These are phyloP conservation scores for Russula vinacea DNA, from an alignment of 768 basidiomycete genomes.

Conservation along the genomic window DNA sequence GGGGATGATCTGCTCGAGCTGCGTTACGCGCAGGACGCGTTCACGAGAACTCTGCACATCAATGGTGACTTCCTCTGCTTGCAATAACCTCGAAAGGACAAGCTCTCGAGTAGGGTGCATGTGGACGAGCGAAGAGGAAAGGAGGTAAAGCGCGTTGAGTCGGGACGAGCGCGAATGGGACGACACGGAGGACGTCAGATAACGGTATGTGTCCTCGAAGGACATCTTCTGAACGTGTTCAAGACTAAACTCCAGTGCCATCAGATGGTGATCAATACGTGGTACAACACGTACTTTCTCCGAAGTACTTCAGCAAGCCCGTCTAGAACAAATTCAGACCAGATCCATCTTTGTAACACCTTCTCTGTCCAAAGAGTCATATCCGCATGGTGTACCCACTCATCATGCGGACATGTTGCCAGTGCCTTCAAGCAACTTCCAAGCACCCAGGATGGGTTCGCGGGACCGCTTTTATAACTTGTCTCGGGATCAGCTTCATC, in stretches of 20 bases:
- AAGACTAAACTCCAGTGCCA: slow-evolving; percentile 23
- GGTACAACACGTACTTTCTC: slow-evolving; percentile 42
- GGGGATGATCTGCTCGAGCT: slow-evolving; percentile 59
- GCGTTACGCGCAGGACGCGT: slow-evolving; percentile 71
- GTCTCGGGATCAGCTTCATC: slow-evolving; percentile 31
- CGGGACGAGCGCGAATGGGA: slow-evolving; percentile 73
- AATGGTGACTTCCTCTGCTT: slow-evolving; percentile 77
- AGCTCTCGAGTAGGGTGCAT: slow-evolving; percentile 46
- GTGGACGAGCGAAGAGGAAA: slow-evolving; percentile 51
- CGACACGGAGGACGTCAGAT: slow-evolving; percentile 53
- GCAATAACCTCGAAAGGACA: slow-evolving; percentile 62
- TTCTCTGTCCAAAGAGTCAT: slow-evolving; percentile 48
- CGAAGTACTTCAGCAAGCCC: slow-evolving; percentile 51
- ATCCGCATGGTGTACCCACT: slow-evolving; percentile 51
- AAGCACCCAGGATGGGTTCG: slow-evolving; percentile 53
- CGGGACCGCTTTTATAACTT: slow-evolving; percentile 38
- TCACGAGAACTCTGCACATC: slow-evolving; percentile 82
- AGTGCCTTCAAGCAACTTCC: slow-evolving; percentile 59
- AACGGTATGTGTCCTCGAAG: slow-evolving; percentile 51
- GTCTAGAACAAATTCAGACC: slow-evolving; percentile 53
- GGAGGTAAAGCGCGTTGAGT: slow-evolving; percentile 58
- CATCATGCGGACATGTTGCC: slow-evolving; percentile 40
- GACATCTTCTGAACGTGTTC: slow-evolving; percentile 25
- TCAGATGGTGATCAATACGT: slow-evolving; percentile 11
- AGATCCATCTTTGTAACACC: slow-evolving; percentile 52